Evolutionary conservation across 306 rosid genomes (phyloP).

Genomic region (Sphenostylis stenocarpa): DNA sequence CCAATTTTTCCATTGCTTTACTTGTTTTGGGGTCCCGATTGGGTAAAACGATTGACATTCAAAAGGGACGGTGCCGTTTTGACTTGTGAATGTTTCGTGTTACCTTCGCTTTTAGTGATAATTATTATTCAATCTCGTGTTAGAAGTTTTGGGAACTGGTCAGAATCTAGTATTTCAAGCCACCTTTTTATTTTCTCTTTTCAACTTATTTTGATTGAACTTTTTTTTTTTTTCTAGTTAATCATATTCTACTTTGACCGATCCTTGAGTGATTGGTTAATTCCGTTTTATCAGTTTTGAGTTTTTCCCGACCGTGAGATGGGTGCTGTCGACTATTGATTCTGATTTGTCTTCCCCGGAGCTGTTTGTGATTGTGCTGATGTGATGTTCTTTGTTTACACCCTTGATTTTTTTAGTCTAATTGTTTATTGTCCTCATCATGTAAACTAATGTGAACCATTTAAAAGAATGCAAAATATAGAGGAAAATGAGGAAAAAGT

Average conservation of each 20-base stretch:
- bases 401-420: conserved; percentile 48
- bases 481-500: conserved; percentile 17
- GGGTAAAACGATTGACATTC: conserved; percentile 17
- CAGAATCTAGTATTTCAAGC: conserved; percentile 6
- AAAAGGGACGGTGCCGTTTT: conserved; percentile 26
- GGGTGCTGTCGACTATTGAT: conserved; percentile 36
- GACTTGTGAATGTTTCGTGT: conserved; percentile 34
- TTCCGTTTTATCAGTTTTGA: conserved; percentile 42
- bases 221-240: background rate
- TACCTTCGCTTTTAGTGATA: background rate
- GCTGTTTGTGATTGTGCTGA: conserved; percentile 58
- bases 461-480: background rate
- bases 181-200: background rate
- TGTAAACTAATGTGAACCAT: conserved; percentile 37
- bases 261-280: conserved; percentile 41
- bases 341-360: conserved; percentile 40
- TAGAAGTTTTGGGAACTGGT: conserved; percentile 27
- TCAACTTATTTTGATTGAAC: background rate
- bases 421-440: conserved; percentile 46
- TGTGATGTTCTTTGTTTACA: conserved; percentile 60
- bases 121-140: conserved; percentile 14
- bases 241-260: conserved; percentile 33
- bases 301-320: conserved; percentile 33
- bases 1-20: background rate
- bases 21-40: background rate